Conservation (phyloP, 2,329 filamentous ascomycete genomes). For the Aspergillus pseudonomiae region DNA sequence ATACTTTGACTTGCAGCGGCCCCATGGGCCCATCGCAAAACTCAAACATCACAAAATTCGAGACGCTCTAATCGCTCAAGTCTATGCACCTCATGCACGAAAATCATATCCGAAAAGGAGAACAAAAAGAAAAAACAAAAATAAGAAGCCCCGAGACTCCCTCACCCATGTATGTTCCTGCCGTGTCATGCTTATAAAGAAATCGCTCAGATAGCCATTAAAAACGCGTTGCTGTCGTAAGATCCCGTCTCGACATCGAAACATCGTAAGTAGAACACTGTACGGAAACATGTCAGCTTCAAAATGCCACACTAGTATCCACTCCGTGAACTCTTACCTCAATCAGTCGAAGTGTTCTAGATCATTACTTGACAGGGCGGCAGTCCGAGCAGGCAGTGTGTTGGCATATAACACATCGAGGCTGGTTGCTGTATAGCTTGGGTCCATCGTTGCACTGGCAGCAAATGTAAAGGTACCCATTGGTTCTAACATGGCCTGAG, state of each 20-base stretch:
- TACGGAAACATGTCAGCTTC: not conserved
- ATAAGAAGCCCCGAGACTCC: slow-evolving; percentile 16
- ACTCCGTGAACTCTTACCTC: slow-evolving; percentile 17
- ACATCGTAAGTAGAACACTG: not conserved
- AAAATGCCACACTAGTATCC: not conserved
- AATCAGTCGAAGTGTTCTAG: not conserved
- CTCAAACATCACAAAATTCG: slow-evolving; percentile 17
- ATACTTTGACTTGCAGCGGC: slow-evolving; percentile 12
- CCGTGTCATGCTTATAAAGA: slow-evolving; percentile 10
- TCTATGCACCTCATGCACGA: slow-evolving; percentile 6
- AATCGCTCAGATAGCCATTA: slow-evolving; percentile 12
- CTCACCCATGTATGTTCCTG: slow-evolving; percentile 6
- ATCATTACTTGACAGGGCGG: slow-evolving; percentile 30
- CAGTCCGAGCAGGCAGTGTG: slow-evolving; percentile 37
- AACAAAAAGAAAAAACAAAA: slow-evolving; percentile 12
- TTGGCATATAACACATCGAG: slow-evolving; percentile 36
- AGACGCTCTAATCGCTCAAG: slow-evolving; percentile 4
- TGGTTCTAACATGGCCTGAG: not conserved
- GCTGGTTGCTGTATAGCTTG: slow-evolving; percentile 39
- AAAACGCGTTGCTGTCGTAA: slow-evolving; percentile 3
- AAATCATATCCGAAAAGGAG: slow-evolving; percentile 11
- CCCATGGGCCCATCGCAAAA: slow-evolving; percentile 16
- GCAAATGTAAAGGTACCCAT: slow-evolving; percentile 40
- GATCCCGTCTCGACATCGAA: slow-evolving; percentile 1
- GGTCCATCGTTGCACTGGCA: slow-evolving; percentile 44